These are phyloP conservation scores for Neurospora tetrasperma DNA, from an alignment of 495 filamentous ascomycete species.

Conservation along the genomic window DNA sequence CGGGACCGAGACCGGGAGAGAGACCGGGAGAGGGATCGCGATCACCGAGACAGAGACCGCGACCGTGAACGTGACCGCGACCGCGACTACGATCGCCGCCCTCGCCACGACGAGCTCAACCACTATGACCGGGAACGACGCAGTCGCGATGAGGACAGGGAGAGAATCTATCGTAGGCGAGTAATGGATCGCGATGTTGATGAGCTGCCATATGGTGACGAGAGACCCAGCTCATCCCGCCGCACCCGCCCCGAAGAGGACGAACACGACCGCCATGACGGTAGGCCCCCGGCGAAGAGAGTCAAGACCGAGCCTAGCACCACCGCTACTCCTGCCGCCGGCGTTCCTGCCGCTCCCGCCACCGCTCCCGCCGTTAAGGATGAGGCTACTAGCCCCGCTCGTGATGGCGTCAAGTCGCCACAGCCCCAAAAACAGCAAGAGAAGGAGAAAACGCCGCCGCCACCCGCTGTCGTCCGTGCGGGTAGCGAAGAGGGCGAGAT, in stretches of 20 bases:
- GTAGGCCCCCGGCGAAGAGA: slow-evolving; percentile 44
- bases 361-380: neutral
- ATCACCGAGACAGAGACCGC: slow-evolving; percentile 26
- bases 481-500: slow-evolving; percentile 98
- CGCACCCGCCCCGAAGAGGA: slow-evolving; percentile 69
- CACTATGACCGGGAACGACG: slow-evolving; percentile 61
- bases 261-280: slow-evolving; percentile 55
- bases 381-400: slow-evolving; percentile 5
- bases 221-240: slow-evolving; percentile 50
- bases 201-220: slow-evolving; percentile 83
- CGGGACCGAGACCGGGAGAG: slow-evolving; percentile 21
- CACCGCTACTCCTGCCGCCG: neutral
- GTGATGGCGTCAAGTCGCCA: slow-evolving; percentile 49
- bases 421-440: slow-evolving; percentile 41
- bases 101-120: slow-evolving; percentile 40
- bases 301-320: slow-evolving; percentile 9
- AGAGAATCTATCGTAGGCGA: slow-evolving; percentile 72
- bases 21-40: slow-evolving; percentile 30
- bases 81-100: slow-evolving; percentile 29
- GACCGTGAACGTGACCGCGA: slow-evolving; percentile 29
- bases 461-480: slow-evolving; percentile 45
- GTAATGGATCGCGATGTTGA: slow-evolving; percentile 68
- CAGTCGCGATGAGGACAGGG: slow-evolving; percentile 74
- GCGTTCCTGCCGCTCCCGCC: neutral
- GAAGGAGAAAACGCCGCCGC: slow-evolving; percentile 50